Evolutionary conservation across 768 basidiomycete genomes (phyloP).

Genomic region (Tremella yokohamensis): DNA sequence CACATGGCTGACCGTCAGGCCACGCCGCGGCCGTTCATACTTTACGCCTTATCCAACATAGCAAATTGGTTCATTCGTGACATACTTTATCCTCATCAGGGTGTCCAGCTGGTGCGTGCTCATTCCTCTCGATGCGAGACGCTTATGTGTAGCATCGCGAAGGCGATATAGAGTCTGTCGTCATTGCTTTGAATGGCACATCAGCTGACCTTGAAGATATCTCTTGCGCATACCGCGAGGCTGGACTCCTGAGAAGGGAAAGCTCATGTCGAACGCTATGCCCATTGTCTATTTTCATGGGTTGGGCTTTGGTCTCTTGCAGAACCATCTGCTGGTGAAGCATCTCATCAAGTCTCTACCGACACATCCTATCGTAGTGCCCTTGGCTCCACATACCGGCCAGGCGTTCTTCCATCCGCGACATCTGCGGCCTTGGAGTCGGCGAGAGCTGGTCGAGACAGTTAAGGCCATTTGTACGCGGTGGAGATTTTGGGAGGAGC

Average conservation of each 20-base stretch:
- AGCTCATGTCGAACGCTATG: constrained; percentile 51
- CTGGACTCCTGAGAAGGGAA: constrained; percentile 62
- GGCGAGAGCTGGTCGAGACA: constrained; percentile 59
- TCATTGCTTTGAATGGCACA: background rate
- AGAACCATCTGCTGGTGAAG: constrained; percentile 59
- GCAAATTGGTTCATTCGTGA: constrained; percentile 34
- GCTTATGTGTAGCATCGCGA: constrained; percentile 51
- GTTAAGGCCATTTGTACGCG: constrained; percentile 61
- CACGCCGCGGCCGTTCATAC: constrained; percentile 56
- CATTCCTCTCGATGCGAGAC: background rate
- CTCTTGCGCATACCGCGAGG: constrained; percentile 65
- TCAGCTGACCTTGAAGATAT: constrained; percentile 56
- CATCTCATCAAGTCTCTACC: constrained; percentile 53
- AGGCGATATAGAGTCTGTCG: constrained; percentile 62
- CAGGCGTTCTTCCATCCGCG: constrained; percentile 75
- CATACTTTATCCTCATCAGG: constrained; percentile 37
- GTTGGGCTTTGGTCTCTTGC: constrained; percentile 73
- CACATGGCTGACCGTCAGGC: constrained; percentile 18
- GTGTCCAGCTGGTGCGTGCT: constrained; percentile 47
- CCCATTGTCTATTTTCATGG: constrained; percentile 86
- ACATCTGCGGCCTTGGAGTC: constrained; percentile 68
- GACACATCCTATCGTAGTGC: constrained; percentile 71
- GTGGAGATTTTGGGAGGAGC: constrained; percentile 62
- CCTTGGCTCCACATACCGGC: constrained; percentile 78
- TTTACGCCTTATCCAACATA: constrained; percentile 46